Percentiles rank a stretch among this genome's conserved stretches.
Evolutionary conservation across 2,329 filamentous ascomycete species (phyloP).

Genomic region (Akanthomyces uredinophilus): DNA sequence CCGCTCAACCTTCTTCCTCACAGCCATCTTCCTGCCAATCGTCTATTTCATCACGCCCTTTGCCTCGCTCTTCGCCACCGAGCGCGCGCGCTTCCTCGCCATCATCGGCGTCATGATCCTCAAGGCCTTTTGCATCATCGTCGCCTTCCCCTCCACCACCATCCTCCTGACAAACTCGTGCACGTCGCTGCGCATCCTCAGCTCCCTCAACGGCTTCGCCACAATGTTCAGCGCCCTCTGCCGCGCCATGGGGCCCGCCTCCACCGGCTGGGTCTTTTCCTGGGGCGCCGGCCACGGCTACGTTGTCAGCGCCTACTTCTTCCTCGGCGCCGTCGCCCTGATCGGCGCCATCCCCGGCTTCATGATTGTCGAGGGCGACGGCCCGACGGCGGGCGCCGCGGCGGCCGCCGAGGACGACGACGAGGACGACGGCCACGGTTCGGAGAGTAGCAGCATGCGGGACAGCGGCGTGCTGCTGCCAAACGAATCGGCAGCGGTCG

Average conservation of each 20-base stretch:
- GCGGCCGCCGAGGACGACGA: constrained; percentile 9
- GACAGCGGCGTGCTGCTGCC: constrained; percentile 20
- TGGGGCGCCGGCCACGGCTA: constrained; percentile 72
- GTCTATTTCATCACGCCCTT: constrained; percentile 81
- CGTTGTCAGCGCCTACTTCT: constrained; percentile 76
- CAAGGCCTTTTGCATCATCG: constrained; percentile 72
- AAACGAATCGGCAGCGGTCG: constrained; percentile 20
- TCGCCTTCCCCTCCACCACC: constrained; percentile 83
- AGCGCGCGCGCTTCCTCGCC: constrained; percentile 48
- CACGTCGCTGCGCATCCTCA: constrained; percentile 65
- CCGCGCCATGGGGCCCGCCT: constrained; percentile 70
- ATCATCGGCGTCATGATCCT: constrained; percentile 64
- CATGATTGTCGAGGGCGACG: constrained; percentile 69
- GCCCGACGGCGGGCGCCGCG: constrained; percentile 39
- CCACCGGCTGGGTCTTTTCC: constrained; percentile 67
- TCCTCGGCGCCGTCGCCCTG: constrained; percentile 58
- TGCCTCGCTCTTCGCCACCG: constrained; percentile 56
- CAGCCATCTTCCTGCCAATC: constrained; percentile 63
- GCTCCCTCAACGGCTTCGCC: constrained; percentile 86
- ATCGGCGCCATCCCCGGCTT: constrained; percentile 68
- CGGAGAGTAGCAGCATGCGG: constrained; percentile 27
- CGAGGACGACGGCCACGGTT: constrained; percentile 27
- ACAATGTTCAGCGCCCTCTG: constrained; percentile 79
- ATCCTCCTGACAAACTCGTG: constrained; percentile 90
- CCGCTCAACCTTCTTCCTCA: too few species aligned